These are phyloP conservation scores for Russula foetens DNA, from an alignment of 768 basidiomycete genomes.

Conservation along the genomic window DNA sequence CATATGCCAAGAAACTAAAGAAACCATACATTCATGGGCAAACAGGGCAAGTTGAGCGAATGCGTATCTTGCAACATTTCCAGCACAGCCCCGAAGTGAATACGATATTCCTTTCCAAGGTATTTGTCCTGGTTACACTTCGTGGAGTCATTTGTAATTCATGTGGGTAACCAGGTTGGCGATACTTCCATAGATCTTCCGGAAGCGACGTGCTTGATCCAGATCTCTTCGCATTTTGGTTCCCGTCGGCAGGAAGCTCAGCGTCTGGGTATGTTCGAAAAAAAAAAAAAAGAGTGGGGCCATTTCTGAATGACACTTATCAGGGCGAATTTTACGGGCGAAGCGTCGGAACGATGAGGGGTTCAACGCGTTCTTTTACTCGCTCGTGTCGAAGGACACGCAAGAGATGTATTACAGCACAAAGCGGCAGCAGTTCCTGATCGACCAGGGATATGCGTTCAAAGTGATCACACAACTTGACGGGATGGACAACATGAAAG, in stretches of 20 bases:
- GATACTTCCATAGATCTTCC: conserved; percentile 99
- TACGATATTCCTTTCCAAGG: conserved; percentile 98
- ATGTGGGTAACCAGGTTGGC: conserved; percentile 55
- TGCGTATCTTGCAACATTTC: conserved; percentile 92
- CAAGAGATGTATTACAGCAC: conserved; percentile 99
- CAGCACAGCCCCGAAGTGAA: conserved; percentile 93
- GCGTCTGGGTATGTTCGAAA: conserved; percentile 57
- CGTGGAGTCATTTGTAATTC: conserved; percentile 16
- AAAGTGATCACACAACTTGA: conserved; percentile 98
- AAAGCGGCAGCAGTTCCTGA: conserved; percentile 96
- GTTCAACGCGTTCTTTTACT: conserved; percentile 99
- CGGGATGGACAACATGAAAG: conserved; percentile 76
- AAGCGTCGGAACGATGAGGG: conserved; percentile 98
- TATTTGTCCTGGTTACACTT: conserved; percentile 10
- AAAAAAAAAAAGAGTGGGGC: background rate
- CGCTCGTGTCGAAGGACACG: conserved; percentile 96
- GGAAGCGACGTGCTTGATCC: conserved; percentile 98
- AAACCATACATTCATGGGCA: conserved; percentile 97
- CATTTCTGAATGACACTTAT: conserved; percentile 4
- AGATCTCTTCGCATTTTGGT: conserved; percentile 98
- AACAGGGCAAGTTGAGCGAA: conserved; percentile 90
- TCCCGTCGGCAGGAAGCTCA: conserved; percentile 98
- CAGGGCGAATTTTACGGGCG: conserved; percentile 92
- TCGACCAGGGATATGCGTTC: conserved; percentile 99
- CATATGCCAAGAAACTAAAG: conserved; percentile 87